Evolutionary conservation across 2,329 filamentous ascomycete species (phyloP).

Genomic region (Verticillium dahliae): DNA sequence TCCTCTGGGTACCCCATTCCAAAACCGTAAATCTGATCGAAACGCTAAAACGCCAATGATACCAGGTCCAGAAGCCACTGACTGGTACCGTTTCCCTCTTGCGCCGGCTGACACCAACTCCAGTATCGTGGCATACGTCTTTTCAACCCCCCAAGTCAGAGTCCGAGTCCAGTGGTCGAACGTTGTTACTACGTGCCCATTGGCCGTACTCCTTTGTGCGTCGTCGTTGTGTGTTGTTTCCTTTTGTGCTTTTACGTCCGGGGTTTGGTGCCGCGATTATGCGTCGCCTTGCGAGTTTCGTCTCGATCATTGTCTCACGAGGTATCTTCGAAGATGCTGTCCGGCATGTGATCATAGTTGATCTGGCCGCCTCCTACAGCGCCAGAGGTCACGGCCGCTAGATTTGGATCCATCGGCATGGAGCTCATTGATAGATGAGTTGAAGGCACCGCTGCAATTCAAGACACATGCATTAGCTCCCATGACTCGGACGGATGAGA

Average conservation of each 20-base stretch:
- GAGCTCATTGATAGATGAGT: background rate
- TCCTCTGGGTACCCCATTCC: background rate
- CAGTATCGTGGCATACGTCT: conserved; percentile 1
- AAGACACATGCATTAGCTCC: background rate
- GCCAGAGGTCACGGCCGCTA: conserved; percentile 5
- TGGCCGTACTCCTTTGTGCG: background rate
- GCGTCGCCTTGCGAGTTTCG: background rate
- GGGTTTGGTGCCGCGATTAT: too few species aligned
- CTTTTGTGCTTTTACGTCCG: too few species aligned
- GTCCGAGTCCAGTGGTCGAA: background rate
- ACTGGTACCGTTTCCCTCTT: background rate
- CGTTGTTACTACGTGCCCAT: background rate
- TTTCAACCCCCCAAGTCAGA: background rate
- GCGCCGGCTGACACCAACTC: background rate
- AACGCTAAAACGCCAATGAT: background rate
- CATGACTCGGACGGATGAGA: background rate
- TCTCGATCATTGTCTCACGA: background rate
- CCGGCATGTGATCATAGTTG: conserved; percentile 30
- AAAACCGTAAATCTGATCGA: background rate
- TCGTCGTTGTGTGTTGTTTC: background rate
- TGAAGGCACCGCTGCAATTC: background rate
- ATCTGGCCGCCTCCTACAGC: conserved; percentile 15
- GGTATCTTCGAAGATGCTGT: conserved; percentile 20
- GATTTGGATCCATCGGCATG: conserved; percentile 5
- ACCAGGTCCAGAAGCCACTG: background rate